These are phyloP conservation scores for Pseudodiploospora longispora DNA, from an alignment of 2,329 filamentous ascomycete genomes.

Conservation along the genomic window DNA sequence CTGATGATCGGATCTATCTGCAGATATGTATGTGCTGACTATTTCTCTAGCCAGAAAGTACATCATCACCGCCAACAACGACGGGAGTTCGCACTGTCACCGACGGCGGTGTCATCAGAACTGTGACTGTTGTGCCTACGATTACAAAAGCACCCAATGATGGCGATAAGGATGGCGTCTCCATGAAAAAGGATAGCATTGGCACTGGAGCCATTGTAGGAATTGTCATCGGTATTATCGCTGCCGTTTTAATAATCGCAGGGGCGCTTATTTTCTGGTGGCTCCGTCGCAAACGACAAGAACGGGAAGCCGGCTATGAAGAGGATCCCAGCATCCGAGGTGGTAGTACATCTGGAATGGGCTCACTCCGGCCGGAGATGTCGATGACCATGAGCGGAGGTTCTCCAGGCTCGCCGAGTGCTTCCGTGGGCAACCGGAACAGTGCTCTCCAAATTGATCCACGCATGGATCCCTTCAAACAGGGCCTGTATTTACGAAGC, in stretches of 20 bases:
- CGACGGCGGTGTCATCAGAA: slow-evolving; percentile 42
- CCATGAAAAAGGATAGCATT: slow-evolving; percentile 21
- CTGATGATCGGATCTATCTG: background rate
- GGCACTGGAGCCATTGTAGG: slow-evolving; percentile 42
- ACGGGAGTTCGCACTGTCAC: slow-evolving; percentile 37
- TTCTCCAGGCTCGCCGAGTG: slow-evolving; percentile 21
- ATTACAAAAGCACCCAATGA: slow-evolving; percentile 14
- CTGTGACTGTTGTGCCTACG: slow-evolving; percentile 45
- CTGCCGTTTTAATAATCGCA: slow-evolving; percentile 30
- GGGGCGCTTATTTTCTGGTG: slow-evolving; percentile 33
- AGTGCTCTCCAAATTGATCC: slow-evolving; percentile 53
- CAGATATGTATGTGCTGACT: slow-evolving; percentile 11
- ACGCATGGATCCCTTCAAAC: slow-evolving; percentile 53
- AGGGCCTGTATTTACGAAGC: slow-evolving; percentile 48
- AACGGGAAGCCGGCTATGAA: slow-evolving; percentile 34
- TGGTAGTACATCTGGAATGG: slow-evolving; percentile 42
- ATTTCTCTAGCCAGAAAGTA: slow-evolving; percentile 9
- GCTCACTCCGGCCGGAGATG: slow-evolving; percentile 37
- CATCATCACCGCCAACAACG: slow-evolving; percentile 26
- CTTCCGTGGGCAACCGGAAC: slow-evolving; percentile 39
- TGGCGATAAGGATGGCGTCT: slow-evolving; percentile 8
- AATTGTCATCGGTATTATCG: slow-evolving; percentile 44
- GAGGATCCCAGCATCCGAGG: slow-evolving; percentile 40
- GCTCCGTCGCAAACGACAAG: slow-evolving; percentile 36
- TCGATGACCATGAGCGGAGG: slow-evolving; percentile 17